These are phyloP conservation scores for Leptographium lundbergii DNA, from an alignment of 2,329 filamentous ascomycete species.

Conservation along the genomic window DNA sequence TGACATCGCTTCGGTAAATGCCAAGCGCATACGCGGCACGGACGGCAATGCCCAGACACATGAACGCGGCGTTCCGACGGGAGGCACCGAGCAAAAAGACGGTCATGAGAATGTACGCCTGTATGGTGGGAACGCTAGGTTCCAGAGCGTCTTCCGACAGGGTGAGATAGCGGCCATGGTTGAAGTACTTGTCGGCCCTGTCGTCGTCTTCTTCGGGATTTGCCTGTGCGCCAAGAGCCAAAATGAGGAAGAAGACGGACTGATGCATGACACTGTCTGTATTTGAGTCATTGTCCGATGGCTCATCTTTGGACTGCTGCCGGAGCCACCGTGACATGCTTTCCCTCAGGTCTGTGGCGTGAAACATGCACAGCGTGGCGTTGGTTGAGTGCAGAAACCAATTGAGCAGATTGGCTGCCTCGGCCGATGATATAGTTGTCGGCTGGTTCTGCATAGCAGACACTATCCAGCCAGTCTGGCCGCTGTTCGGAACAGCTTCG, in stretches of 20 bases:
- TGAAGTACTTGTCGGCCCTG: constrained; percentile 11
- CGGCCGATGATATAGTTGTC: constrained; percentile 11
- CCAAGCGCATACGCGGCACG: constrained; percentile 45
- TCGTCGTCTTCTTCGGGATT: constrained; percentile 8
- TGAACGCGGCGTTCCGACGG: constrained; percentile 46
- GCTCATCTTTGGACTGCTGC: constrained; percentile 13
- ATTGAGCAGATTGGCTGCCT: constrained; percentile 17
- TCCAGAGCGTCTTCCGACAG: constrained; percentile 40
- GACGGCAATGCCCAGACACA: constrained; percentile 48
- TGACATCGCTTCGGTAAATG: constrained; percentile 27
- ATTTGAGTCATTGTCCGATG: constrained; percentile 5
- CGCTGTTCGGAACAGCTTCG: constrained; percentile 19
- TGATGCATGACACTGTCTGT: constrained; percentile 3
- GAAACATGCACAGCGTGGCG: constrained; percentile 20
- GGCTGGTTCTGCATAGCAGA: constrained; percentile 11
- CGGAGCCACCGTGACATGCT: constrained; percentile 18
- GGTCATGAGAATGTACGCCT: constrained; percentile 41
- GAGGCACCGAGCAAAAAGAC: constrained; percentile 48
- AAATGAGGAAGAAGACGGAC: constrained; percentile 11
- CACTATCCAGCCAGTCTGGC: constrained; percentile 15
- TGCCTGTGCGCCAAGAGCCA: constrained; percentile 14
- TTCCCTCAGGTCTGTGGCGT: constrained; percentile 16
- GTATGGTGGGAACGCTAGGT: constrained; percentile 38
- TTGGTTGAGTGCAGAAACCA: constrained; percentile 20
- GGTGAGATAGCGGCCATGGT: constrained; percentile 18